phyloP scores from a whole-genome alignment of 495 filamentous ascomycete species.

The Margaritispora aquatica region DNA sequence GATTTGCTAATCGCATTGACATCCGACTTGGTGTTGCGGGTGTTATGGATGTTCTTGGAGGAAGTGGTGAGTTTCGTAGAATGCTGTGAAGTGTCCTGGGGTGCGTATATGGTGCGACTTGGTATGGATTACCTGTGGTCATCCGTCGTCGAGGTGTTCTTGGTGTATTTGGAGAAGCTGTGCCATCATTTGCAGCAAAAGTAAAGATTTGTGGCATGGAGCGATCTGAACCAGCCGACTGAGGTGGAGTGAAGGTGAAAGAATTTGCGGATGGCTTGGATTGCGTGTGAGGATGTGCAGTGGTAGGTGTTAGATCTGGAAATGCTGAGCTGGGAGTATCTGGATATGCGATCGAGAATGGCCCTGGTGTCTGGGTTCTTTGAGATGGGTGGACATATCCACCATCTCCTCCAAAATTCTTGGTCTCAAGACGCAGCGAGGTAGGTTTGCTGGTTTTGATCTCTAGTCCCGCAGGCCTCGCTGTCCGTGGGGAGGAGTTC shows the following conservation, averaged over 20 bases:
- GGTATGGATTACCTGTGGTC: constrained; percentile 21
- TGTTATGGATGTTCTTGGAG: constrained; percentile 36
- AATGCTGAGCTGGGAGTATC: constrained; percentile 22
- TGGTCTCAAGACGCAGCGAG: constrained; percentile 41
- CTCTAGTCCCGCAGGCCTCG: constrained; percentile 29
- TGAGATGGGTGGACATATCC: constrained; percentile 17
- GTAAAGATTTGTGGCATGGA: constrained; percentile 14
- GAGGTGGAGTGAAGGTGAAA: constrained; percentile 26
- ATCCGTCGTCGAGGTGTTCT: constrained; percentile 31
- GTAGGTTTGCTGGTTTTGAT: constrained; percentile 31
- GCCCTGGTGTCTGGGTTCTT: constrained; percentile 32
- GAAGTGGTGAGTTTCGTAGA: constrained; percentile 67
- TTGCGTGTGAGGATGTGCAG: background rate
- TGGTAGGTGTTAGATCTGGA: constrained; percentile 12
- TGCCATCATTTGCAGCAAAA: constrained; percentile 14
- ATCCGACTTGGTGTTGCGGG: constrained; percentile 40
- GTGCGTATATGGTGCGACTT: constrained; percentile 52
- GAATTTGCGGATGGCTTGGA: constrained; percentile 23
- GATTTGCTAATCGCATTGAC: constrained; percentile 41
- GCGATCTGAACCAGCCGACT: constrained; percentile 22
- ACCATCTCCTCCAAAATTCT: constrained; percentile 16
- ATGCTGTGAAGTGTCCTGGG: constrained; percentile 64
- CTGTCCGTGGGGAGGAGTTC: constrained; percentile 49
- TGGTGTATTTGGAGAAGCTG: constrained; percentile 26
- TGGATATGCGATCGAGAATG: constrained; percentile 25